Conservation (phyloP, 2,329 filamentous ascomycete species). For the Geosmithia morbida region DNA sequence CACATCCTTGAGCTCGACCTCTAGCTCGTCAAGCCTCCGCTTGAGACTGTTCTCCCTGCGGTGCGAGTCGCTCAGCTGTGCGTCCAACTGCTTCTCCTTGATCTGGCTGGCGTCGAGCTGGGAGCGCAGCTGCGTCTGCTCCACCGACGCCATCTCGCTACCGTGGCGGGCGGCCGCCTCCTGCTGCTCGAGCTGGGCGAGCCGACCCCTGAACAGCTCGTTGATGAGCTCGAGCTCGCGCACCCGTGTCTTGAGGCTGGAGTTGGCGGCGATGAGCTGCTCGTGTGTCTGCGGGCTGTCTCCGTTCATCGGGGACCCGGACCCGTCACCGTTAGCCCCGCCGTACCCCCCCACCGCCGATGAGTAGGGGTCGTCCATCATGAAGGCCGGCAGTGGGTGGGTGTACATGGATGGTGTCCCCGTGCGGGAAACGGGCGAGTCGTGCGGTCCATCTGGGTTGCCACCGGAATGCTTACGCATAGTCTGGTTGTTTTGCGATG, state of each 20-base stretch:
- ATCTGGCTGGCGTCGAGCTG: conserved; percentile 34
- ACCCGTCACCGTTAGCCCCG: conserved; percentile 29
- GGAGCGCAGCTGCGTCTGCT: conserved; percentile 40
- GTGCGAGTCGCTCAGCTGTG: conserved; percentile 62
- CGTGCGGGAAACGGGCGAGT: conserved; percentile 67
- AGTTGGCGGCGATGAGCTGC: conserved; percentile 65
- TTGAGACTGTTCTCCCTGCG: conserved; percentile 71
- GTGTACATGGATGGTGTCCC: conserved; percentile 64
- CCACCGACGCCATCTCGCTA: conserved; percentile 38
- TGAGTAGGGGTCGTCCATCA: conserved; percentile 58
- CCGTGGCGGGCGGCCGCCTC: conserved; percentile 53
- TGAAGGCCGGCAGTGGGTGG: conserved; percentile 66
- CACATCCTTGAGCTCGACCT: conserved; percentile 33
- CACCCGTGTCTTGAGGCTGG: conserved; percentile 83
- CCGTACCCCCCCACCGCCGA: conserved; percentile 35
- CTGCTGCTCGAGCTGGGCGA: conserved; percentile 67
- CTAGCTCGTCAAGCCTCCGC: conserved; percentile 65
- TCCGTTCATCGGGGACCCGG: conserved; percentile 33
- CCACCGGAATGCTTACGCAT: conserved; percentile 35
- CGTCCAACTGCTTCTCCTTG: conserved; percentile 31
- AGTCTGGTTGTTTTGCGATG: conserved; percentile 7
- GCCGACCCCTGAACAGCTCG: conserved; percentile 59
- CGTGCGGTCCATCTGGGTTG: conserved; percentile 42
- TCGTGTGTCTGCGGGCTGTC: conserved; percentile 65
- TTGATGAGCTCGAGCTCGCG: conserved; percentile 94